Conservation (phyloP, 108 stramenopile species). For the Cyclotella kingstonii region DNA sequence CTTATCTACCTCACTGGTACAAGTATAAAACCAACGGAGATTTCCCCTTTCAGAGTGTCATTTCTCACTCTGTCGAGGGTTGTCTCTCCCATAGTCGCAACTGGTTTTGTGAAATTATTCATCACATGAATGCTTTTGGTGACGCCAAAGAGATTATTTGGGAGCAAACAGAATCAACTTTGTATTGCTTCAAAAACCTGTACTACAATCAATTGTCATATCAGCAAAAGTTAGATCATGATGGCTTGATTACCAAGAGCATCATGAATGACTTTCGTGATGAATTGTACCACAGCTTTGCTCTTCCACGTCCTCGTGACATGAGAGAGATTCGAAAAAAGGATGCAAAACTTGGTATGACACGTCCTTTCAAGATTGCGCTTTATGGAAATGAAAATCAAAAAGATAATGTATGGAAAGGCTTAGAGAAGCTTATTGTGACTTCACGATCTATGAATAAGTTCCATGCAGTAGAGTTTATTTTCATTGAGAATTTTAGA, state of each 20-base stretch:
- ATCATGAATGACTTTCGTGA: constrained; percentile 17
- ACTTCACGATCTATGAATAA: constrained; percentile 4
- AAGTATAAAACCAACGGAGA: not conserved
- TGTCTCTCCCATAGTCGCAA: constrained; percentile 17
- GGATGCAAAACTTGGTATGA: constrained; percentile 26
- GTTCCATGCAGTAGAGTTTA: constrained; percentile 10
- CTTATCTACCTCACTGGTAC: constrained; percentile 17
- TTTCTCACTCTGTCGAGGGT: constrained; percentile 21
- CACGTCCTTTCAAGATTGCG: constrained; percentile 12
- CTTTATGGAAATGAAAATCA: constrained; percentile 4
- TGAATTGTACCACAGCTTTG: constrained; percentile 8
- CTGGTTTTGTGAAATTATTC: constrained; percentile 17
- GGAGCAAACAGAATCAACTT: constrained; percentile 2
- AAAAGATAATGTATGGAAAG: constrained; percentile 1
- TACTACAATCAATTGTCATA: constrained; percentile 4
- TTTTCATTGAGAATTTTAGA: constrained; percentile 1
- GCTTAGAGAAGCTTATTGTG: not conserved
- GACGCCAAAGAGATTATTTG: constrained; percentile 11
- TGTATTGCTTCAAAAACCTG: constrained; percentile 10
- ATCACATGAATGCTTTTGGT: constrained; percentile 15
- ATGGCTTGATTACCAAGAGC: not conserved
- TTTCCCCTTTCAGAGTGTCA: constrained; percentile 11
- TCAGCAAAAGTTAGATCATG: not conserved
- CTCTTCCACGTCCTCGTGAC: constrained; percentile 11
- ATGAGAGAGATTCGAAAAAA: constrained; percentile 23